These are phyloP conservation scores for Zizania palustris DNA, from an alignment of 202 grass and related monocot genomes.

Conservation along the genomic window DNA sequence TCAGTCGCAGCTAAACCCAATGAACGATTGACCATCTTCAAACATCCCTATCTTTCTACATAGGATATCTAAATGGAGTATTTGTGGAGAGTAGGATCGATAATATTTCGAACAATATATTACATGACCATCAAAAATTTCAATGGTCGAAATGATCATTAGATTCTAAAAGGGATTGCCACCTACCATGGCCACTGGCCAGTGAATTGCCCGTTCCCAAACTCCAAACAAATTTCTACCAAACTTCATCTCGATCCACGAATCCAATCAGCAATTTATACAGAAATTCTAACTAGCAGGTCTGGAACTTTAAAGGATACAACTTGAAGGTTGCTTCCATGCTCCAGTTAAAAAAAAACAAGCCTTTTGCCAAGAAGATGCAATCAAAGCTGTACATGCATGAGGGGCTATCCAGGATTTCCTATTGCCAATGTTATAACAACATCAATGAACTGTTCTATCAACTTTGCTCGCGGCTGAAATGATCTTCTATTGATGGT, in stretches of 20 bases:
- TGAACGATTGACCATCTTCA: too few relatives aligned
- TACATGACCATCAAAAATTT: too few relatives aligned
- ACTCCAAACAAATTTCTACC: constrained; percentile 19
- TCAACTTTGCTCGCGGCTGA: background rate
- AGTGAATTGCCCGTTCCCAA: background rate
- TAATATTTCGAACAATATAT: too few relatives aligned
- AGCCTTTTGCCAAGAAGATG: too few relatives aligned
- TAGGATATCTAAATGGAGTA: too few relatives aligned
- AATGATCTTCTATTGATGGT: constrained; percentile 16
- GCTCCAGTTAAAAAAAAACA: background rate
- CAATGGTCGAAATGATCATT: too few relatives aligned
- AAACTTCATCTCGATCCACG: background rate
- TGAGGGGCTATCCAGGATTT: constrained; percentile 29
- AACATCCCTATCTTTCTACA: too few relatives aligned
- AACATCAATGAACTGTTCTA: background rate
- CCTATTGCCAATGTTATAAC: constrained; percentile 29
- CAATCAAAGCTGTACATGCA: constrained; percentile 40
- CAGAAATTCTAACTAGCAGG: background rate
- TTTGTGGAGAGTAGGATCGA: too few relatives aligned
- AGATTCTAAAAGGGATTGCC: too few relatives aligned
- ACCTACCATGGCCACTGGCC: too few relatives aligned
- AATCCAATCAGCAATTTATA: background rate
- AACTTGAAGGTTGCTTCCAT: constrained; percentile 17
- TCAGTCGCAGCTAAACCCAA: too few relatives aligned
- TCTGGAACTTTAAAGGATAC: background rate